Conservation (phyloP, 148 eudicot genomes). For the Vaccinium macrocarpon region DNA sequence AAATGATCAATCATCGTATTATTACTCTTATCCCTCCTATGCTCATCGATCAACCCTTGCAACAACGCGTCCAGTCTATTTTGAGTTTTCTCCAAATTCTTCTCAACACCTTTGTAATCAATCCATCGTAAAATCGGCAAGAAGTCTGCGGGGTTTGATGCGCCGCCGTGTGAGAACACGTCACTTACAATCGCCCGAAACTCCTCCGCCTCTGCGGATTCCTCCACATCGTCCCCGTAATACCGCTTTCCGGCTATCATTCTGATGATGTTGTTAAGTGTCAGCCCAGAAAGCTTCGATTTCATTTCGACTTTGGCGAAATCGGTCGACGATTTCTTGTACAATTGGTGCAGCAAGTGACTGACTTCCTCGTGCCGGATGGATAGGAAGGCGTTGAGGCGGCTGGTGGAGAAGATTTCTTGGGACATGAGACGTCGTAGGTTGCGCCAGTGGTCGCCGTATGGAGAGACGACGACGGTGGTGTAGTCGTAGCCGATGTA, state of each 20-base stretch:
- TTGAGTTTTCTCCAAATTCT: background rate
- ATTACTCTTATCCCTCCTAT: background rate
- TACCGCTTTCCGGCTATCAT: conserved; percentile 4
- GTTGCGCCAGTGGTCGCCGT: conserved; percentile 6
- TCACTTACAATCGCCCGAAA: background rate
- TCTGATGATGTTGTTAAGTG: background rate
- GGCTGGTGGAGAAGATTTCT: conserved; percentile 1
- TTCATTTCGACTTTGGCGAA: background rate
- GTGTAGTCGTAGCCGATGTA: background rate
- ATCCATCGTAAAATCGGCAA: background rate
- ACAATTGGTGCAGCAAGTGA: background rate
- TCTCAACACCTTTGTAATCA: background rate
- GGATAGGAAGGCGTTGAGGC: background rate
- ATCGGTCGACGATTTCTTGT: background rate
- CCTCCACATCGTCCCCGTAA: background rate
- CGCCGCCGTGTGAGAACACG: background rate
- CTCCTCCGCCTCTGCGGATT: background rate
- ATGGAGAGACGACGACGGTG: background rate
- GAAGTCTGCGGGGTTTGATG: background rate
- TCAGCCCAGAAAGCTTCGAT: background rate
- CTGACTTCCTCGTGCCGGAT: background rate
- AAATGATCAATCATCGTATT: conserved; percentile 1
- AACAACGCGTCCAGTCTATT: background rate
- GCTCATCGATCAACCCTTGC: background rate
- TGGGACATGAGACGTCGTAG: conserved; percentile 11